Conservation (phyloP, 2,329 filamentous ascomycete species). For the Colletotrichum sansevieriae region DNA sequence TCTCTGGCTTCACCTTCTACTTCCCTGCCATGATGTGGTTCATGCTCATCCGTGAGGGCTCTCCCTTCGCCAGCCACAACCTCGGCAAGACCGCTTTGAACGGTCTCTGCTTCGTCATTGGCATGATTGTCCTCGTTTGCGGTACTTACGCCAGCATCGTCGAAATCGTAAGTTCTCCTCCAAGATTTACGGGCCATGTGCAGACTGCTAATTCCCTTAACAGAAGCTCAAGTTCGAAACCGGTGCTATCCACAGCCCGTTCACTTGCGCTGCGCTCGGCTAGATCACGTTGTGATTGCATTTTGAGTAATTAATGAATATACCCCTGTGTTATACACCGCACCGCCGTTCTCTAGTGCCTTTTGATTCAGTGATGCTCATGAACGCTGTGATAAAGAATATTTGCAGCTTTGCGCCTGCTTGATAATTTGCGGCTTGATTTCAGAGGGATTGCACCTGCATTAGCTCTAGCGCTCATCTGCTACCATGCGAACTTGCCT, state of each 20-base stretch:
- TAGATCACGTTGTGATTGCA: conserved; percentile 11
- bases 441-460: too few relatives aligned
- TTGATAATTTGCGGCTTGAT: too few relatives aligned
- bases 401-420: too few relatives aligned
- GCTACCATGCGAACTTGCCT: too few relatives aligned
- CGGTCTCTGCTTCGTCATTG: conserved; percentile 48
- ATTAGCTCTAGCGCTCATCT: too few relatives aligned
- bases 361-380: not conserved
- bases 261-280: conserved; percentile 38
- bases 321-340: conserved; percentile 20
- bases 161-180: conserved; percentile 38
- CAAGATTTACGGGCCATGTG: not conserved
- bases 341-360: not conserved
- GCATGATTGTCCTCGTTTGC: conserved; percentile 50
- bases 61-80: conserved; percentile 49
- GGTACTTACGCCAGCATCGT: conserved; percentile 50
- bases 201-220: not conserved
- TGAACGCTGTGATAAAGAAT: not conserved
- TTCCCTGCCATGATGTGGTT: conserved; percentile 59
- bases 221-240: conserved; percentile 39
- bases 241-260: conserved; percentile 40
- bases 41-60: conserved; percentile 53
- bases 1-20: conserved; percentile 58
- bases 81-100: conserved; percentile 46
- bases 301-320: conserved; percentile 22